These are phyloP conservation scores for Eimeria acervulina DNA, from an alignment of 169 alveolate species.

Conservation along the genomic window DNA sequence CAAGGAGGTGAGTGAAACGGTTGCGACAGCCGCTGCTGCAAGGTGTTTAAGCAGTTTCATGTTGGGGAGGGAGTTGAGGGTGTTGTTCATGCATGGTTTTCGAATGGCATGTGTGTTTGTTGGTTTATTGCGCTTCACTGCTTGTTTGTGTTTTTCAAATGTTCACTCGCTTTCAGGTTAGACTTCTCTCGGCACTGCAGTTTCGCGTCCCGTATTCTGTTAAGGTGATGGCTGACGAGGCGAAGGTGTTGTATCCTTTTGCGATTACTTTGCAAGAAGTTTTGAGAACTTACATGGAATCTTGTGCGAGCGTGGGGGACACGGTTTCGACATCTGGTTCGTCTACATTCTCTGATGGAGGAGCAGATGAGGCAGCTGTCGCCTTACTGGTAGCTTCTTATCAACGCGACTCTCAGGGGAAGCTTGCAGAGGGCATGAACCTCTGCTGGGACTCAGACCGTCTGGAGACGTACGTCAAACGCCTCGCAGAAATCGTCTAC, in stretches of 20 bases:
- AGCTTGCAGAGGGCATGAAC: conserved; percentile 79
- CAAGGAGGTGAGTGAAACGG: conserved; percentile 83
- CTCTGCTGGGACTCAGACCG: conserved; percentile 82
- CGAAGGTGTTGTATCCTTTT: conserved; percentile 92
- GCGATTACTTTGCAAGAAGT: conserved; percentile 85
- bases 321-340: not conserved
- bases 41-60: not conserved
- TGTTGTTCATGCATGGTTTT: not conserved
- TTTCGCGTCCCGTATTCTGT: conserved; percentile 94
- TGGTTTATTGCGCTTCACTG: not conserved
- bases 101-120: not conserved
- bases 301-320: conserved; percentile 40
- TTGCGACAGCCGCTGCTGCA: not conserved
- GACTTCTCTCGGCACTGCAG: conserved; percentile 90
- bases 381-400: conserved; percentile 85
- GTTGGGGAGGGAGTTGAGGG: not conserved
- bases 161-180: conserved; percentile 83
- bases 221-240: conserved; percentile 95
- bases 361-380: conserved; percentile 1
- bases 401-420: conserved; percentile 85
- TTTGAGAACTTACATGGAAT: conserved; percentile 85
- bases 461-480: conserved; percentile 78
- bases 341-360: not conserved
- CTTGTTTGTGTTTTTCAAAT: not conserved
- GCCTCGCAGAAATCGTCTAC: conserved; percentile 72